These are phyloP conservation scores for Blastobotrys buckinghamii DNA, from an alignment of 1,139 yeast species.

Conservation along the genomic window DNA sequence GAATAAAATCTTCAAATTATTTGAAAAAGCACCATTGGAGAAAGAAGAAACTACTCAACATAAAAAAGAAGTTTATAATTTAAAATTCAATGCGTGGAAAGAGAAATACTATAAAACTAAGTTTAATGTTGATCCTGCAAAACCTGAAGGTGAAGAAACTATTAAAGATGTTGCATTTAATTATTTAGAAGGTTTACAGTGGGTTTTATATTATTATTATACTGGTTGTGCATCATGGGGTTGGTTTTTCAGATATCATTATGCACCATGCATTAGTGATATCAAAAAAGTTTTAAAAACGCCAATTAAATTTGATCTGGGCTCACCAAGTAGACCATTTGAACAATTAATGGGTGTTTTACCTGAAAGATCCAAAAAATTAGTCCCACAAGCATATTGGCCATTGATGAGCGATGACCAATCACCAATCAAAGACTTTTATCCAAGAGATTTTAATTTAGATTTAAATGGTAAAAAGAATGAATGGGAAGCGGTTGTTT, in stretches of 20 bases:
- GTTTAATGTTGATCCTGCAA: conserved; percentile 50
- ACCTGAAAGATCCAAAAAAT: conserved; percentile 81
- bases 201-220: conserved; percentile 90
- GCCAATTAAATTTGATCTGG: conserved; percentile 54
- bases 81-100: conserved; percentile 78
- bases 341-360: conserved; percentile 97
- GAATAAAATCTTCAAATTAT: conserved; percentile 42
- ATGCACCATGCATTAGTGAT: conserved; percentile 91
- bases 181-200: conserved; percentile 88
- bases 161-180: conserved; percentile 62
- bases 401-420: conserved; percentile 81
- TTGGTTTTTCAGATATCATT: conserved; percentile 86
- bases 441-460: conserved; percentile 81
- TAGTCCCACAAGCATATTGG: conserved; percentile 76
- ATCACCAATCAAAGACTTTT: conserved; percentile 86
- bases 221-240: conserved; percentile 92
- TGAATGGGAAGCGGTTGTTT: conserved; percentile 98
- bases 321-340: conserved; percentile 83
- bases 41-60: conserved; percentile 58
- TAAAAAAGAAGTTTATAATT: conserved; percentile 61
- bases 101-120: conserved; percentile 74
- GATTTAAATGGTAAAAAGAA: conserved; percentile 95
- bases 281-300: conserved; percentile 62
- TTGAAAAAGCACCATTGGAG: conserved; percentile 64
- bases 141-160: conserved; percentile 35